Conservation (phyloP, 345 rosid genomes). For the Litchi chinensis region DNA sequence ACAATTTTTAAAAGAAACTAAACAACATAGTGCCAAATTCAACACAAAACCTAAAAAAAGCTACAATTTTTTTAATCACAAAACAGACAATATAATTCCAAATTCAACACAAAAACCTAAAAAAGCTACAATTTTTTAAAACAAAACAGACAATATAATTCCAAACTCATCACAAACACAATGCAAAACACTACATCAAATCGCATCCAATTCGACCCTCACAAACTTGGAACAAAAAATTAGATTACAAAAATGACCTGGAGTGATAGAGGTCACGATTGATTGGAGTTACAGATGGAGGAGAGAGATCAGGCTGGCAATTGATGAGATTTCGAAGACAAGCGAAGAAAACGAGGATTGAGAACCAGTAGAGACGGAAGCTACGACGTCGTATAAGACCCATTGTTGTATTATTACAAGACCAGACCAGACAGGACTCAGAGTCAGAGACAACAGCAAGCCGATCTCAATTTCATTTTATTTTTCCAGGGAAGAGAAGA, state of each 20-base stretch:
- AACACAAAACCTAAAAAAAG: not conserved
- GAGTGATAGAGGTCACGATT: slow-evolving; percentile 85
- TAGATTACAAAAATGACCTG: slow-evolving; percentile 37
- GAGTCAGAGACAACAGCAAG: no score
- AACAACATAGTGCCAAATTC: not conserved
- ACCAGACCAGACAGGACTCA: no score
- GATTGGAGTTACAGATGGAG: slow-evolving; percentile 54
- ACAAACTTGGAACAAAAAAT: not conserved
- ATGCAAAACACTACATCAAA: not conserved
- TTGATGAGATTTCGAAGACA: slow-evolving; percentile 20
- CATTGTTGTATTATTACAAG: not conserved
- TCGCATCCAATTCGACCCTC: not conserved
- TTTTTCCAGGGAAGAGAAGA: slow-evolving; percentile 15
- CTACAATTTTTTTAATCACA: no score
- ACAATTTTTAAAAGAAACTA: no score
- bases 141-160: no score
- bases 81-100: no score
- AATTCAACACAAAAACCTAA: no score
- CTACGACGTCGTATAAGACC: slow-evolving; percentile 13
- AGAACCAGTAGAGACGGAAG: slow-evolving; percentile 20
- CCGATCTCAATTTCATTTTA: slow-evolving; percentile 22
- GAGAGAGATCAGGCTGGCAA: slow-evolving; percentile 31
- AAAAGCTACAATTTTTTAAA: no score
- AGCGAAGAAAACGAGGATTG: slow-evolving; percentile 23
- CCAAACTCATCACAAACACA: no score